Evolutionary conservation across 1,139 yeast genomes (phyloP).

Genomic region (Tardiomyces depauwii): DNA sequence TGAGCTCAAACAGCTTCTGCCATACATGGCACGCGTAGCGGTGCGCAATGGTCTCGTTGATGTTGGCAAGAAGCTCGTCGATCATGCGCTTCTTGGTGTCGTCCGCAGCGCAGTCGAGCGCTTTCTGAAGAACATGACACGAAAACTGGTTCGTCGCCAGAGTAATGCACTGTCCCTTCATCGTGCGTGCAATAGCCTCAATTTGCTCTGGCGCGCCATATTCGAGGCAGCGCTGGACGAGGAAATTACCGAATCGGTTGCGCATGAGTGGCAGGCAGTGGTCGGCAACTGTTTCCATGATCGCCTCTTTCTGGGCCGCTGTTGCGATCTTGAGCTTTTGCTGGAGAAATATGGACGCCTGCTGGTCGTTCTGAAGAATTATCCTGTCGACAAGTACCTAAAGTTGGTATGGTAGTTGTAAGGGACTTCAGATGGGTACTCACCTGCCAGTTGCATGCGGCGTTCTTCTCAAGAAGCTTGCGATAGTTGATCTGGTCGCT

Average conservation of each 20-base stretch:
- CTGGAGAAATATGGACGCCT: conserved; percentile 32
- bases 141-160: conserved; percentile 31
- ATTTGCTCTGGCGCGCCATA: conserved; percentile 26
- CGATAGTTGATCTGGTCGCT: conserved; percentile 20
- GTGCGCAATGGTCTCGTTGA: conserved; percentile 27
- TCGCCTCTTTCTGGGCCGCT: conserved; percentile 22
- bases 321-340: conserved; percentile 29
- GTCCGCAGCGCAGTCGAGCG: conserved; percentile 27
- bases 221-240: conserved; percentile 32
- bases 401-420: not conserved
- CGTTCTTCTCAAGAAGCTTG: conserved; percentile 17
- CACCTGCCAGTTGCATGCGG: conserved; percentile 21
- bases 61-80: conserved; percentile 26
- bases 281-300: conserved; percentile 24
- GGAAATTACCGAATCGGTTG: conserved; percentile 33
- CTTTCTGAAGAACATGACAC: conserved; percentile 34
- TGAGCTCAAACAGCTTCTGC: conserved; percentile 33
- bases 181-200: conserved; percentile 19
- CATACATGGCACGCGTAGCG: conserved; percentile 34
- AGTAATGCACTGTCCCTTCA: conserved; percentile 24
- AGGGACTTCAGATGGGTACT: too few species aligned
- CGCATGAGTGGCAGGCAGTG: conserved; percentile 26
- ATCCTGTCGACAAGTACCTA: not conserved
- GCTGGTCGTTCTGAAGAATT: conserved; percentile 22
- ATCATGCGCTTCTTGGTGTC: conserved; percentile 22